Base-by-base conservation (phyloP, 1,284 basidiomycete genomes). In the Ustilago xerochloae region DNA sequence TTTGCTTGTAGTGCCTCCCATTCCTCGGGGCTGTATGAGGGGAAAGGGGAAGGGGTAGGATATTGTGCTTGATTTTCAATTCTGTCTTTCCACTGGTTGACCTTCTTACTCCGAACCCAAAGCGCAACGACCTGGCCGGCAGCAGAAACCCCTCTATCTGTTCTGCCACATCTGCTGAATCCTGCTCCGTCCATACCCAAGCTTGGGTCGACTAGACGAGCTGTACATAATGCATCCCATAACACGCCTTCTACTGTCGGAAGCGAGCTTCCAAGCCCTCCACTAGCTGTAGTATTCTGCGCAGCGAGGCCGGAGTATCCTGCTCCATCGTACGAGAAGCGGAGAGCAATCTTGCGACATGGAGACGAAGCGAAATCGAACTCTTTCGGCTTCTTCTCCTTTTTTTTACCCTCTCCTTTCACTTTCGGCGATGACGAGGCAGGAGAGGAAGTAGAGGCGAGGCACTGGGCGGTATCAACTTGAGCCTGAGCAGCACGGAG, bases 91-190 rank as follows among this genome's bases (percentile, higher is more conserved):
- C 81, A 78, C 36, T 82, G 71, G 46, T 84, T 77, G 30, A 81
- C 60, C 39, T 72, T 75, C 46, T 63, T 64, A 49, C 81, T 82
- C 12, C 82, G 50, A 1, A 82, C 71, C 92, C 93, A 96, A 1
- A 99, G 87, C 54, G 92, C 93, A 39, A 98, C 88, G 33, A 99
- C 95, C 84, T 99, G 96, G 1, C 94, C 94, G 6, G 92, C 93
- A 39, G 92, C 93, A 81, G 93, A 95, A 50, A 99, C 96, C 0
- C 97, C 96, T 35, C 91, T 88, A 87, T 99, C 96, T 24, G 96
- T 99, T 76, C 97, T 86, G 12, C 96, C 96, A 85, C 96, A 98
- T 63, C 90, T 88, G 79, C 92, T 91, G 90, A 93, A 99, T 24
- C 89, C 93, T 80, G 93, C 94, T 0, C 91, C 83, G 5, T 79